Evolutionary conservation across 495 filamentous ascomycete genomes (phyloP), one percentile per base, ranked within the genome.

Genomic region (Hypoxylon crocopeplum): DNA sequence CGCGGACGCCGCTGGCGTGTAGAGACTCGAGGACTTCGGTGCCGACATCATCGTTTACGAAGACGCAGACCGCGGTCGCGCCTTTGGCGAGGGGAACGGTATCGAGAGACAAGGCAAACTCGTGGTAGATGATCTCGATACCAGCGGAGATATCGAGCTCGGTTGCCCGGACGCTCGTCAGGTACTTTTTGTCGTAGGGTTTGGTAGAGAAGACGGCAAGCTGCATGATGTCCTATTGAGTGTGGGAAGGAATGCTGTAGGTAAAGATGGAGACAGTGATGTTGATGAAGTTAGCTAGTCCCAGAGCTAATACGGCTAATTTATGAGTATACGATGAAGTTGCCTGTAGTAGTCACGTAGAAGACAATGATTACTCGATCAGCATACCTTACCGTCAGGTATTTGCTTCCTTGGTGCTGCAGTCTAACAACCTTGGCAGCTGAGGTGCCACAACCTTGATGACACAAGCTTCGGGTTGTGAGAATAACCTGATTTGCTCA

Each of bases 11-110:
- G 42, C 58, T 37, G 5, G 48, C 50, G 57, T 77, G 69, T 2
- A 88, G 75, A 7, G 75, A 72, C 34, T 70, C 58, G 24, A 88
- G 75, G 41, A 88, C 84, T 1, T 64, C 54, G 2, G 62, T 76
- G 52, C 77, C 64, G 30, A 87, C 76, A 4, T 64, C 73, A 72
- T 89, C 87, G 74, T 89, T 89, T 51, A 90, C 87, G 68, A 89
- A 90, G 67, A 84, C 84, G 73, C 86, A 89, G 46, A 90, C 76
- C 48, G 86, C 87, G 29, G 77, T 71, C 56, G 79, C 74, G 50
- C 71, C 80, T 7, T 66, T 55, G 1, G 84, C 84, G 16, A 88
- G 77, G 1, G 80, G 49, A 0, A 77, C 83, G 7, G 87, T 89
- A 19, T 84, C 76, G 38, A 69, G 37, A n/a, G 72, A 75, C 1